Conservation (phyloP, 257 asterid genomes). For the Scutellaria baicalensis region DNA sequence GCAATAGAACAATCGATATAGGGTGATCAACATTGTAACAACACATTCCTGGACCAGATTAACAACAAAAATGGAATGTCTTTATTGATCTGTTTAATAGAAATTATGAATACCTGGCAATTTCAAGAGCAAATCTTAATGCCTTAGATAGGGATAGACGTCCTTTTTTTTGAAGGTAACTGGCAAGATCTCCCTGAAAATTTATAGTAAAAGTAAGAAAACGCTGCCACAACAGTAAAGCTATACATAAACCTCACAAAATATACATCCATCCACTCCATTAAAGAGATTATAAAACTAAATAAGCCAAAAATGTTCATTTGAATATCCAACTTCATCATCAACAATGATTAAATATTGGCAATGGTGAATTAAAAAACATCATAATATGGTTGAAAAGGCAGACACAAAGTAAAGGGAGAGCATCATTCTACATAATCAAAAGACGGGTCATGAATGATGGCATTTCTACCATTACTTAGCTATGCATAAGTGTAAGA, state of each 20-base stretch:
- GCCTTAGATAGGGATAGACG: constrained; percentile 85
- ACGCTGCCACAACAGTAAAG: neutral
- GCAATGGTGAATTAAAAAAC: neutral
- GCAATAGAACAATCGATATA: neutral
- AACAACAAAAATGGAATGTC: neutral
- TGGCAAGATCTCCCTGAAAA: constrained; percentile 74
- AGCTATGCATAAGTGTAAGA: neutral
- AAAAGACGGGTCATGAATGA: neutral
- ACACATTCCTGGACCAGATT: neutral
- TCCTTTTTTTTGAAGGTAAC: constrained; percentile 85
- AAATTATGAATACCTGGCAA: constrained; percentile 64
- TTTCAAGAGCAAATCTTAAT: constrained; percentile 77
- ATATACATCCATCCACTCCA: neutral
- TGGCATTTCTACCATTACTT: neutral
- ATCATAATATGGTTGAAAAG: neutral
- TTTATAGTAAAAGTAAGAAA: constrained; percentile 9
- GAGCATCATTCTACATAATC: neutral
- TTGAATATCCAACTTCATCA: neutral
- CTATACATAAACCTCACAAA: neutral
- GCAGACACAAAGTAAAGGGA: neutral
- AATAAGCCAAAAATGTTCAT: neutral
- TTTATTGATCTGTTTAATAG: neutral
- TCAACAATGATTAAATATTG: neutral
- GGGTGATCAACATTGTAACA: neutral
- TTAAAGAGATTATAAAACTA: neutral